These are phyloP conservation scores for Spirogloea muscicola DNA, from an alignment of 139 green algal genomes.

Conservation along the genomic window DNA sequence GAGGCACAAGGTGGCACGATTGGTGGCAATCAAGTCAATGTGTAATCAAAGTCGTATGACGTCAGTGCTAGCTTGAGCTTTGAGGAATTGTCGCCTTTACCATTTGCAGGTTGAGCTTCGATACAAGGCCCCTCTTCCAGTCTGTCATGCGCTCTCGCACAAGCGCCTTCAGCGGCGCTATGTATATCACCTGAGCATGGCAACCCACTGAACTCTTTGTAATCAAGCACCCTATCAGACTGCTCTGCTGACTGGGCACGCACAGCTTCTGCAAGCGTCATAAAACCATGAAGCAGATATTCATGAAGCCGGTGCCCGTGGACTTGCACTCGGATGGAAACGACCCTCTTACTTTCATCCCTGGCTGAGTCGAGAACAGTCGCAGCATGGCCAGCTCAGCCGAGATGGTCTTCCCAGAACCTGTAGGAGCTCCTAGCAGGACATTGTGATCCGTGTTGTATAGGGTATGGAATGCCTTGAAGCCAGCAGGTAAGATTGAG, in stretches of 20 bases:
- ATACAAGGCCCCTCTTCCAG: conserved; percentile 77
- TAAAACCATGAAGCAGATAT: no score
- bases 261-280: no score
- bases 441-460: conserved; percentile 94
- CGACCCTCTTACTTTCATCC: conserved; percentile 42
- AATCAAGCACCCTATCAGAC: no score
- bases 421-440: conserved; percentile 89
- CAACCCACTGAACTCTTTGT: no score
- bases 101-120: conserved; percentile 50
- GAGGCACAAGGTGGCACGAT: no score
- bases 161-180: conserved; percentile 94
- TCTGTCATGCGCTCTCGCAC: conserved; percentile 91
- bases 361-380: conserved; percentile 60
- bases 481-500: no score
- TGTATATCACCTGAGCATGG: conserved; percentile 94
- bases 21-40: no score
- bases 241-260: no score
- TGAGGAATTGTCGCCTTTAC: conserved; percentile 18
- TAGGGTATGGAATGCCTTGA: conserved; percentile 93
- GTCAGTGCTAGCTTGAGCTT: no score
- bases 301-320: no score
- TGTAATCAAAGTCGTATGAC: no score
- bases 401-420: conserved; percentile 88
- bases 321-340: no score
- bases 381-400: conserved; percentile 89